phyloP scores from a whole-genome alignment of 108 stramenopile species.

The Skeletonema menzelii region DNA sequence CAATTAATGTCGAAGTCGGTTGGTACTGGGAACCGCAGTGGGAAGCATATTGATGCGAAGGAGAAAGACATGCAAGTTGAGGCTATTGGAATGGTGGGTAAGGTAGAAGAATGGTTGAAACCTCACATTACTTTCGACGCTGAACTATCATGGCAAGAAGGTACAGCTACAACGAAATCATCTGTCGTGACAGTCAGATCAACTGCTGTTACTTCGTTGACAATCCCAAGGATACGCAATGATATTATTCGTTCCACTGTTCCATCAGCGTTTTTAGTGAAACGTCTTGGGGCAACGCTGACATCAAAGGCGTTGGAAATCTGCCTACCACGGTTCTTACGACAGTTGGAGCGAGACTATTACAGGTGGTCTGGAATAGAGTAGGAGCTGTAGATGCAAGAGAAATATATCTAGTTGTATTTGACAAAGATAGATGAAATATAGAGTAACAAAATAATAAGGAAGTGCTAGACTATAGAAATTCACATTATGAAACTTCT shows the following conservation, averaged over 20 bases:
- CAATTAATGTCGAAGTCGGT: conserved; percentile 19
- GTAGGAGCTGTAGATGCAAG: not conserved
- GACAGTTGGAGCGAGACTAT: conserved; percentile 48
- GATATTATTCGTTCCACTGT: conserved; percentile 40
- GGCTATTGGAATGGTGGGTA: conserved; percentile 42
- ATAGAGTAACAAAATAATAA: not conserved
- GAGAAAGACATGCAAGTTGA: conserved; percentile 34
- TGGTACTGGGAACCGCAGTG: not conserved
- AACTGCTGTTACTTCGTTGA: conserved; percentile 43
- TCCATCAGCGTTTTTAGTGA: conserved; percentile 44
- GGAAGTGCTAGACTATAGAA: not conserved
- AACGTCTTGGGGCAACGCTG: conserved; percentile 41
- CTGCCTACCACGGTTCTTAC: conserved; percentile 47
- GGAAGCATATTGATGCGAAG: not conserved
- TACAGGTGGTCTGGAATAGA: conserved; percentile 39
- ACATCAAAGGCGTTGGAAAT: conserved; percentile 45
- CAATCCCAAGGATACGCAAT: conserved; percentile 33
- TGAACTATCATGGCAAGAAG: conserved; percentile 38
- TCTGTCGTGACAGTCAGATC: conserved; percentile 44
- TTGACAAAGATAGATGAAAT: not conserved
- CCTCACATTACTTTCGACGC: conserved; percentile 54
- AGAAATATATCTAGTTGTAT: not conserved
- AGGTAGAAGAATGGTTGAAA: conserved; percentile 41
- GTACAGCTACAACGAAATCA: not conserved
- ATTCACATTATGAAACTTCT: not conserved